Evolutionary conservation across 75 land plant genomes (phyloP), one percentile per base, ranked within the genome.

Genomic region (Pinus tabuliformis): DNA sequence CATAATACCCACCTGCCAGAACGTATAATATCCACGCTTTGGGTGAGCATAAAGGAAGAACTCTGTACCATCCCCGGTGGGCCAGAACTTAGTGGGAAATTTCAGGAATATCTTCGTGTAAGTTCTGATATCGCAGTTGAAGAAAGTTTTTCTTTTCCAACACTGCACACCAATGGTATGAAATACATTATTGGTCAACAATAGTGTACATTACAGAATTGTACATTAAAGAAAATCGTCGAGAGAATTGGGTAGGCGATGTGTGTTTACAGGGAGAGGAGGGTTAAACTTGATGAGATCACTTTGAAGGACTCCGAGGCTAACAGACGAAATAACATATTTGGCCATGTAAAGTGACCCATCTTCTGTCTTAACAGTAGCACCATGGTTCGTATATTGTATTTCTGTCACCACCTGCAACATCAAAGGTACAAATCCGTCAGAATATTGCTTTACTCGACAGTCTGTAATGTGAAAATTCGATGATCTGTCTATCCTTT

Each of bases 221-320:
- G 30, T 30, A 0, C 30, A 76, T 18, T 11, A 76, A 61, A 22
- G 62, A 75, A 5, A 58, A n/a, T 33, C 0, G 37, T 58, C 56
- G 5, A 75, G 3, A 58, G 58, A 18, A 45, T 7, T 45, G 8
- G 52, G 8, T 45, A 7, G 22, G 30, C 4, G 17, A 37, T 2
- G 17, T 2, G 17, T 36, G 52, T 87, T 72, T 87, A 93, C 94
- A 45, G 94, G 97, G 39, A 94, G 88, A 14, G 84, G 82, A 3
- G 97, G 97, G 5, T 17, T 62, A 72, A 89, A 94, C 26, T 75
- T 75, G 59, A 94, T 94, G 49, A 91, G 94, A 49, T 84, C 68
- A 79, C 91, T 89, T 75, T 89, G 88, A 36, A 93, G 88, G 36
- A 93, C 96, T 12, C 97, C 97, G 22, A 91, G 72, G 75, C 97